Percentiles rank a stretch among this genome's conserved stretches.
Conservation (phyloP, 257 asterid genomes). For the Solanum stenotomum region DNA sequence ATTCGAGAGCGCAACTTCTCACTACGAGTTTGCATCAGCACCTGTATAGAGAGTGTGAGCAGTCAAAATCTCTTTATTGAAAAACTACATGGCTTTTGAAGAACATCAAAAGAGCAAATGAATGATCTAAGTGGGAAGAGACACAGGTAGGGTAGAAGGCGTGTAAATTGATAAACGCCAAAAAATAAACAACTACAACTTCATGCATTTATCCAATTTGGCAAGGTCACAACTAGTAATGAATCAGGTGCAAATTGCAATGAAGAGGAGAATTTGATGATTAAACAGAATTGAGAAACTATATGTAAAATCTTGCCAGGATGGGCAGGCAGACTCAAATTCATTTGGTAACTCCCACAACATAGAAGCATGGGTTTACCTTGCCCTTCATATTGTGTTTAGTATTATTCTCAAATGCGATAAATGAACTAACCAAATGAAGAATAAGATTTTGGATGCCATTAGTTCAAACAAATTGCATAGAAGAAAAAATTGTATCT, state of each 20-base stretch:
- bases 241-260: neutral
- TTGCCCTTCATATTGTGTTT: neutral
- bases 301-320: neutral
- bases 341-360: neutral
- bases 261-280: neutral
- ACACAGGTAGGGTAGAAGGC: neutral
- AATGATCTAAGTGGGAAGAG: neutral
- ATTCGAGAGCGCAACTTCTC: conserved; percentile 69
- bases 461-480: neutral
- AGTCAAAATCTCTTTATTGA: neutral
- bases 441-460: neutral
- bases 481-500: neutral
- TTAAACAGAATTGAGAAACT: neutral
- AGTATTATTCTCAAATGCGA: neutral
- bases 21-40: conserved; percentile 87
- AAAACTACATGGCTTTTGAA: neutral
- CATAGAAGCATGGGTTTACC: neutral
- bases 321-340: neutral
- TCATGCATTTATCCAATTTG: neutral
- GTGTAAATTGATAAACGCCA: neutral
- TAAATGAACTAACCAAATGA: neutral
- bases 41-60: conserved; percentile 29
- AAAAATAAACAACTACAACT: neutral
- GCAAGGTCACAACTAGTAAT: neutral
- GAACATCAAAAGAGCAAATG: neutral